These are phyloP conservation scores for Prunus fruticosa DNA, from an alignment of 306 rosid genomes.

Conservation along the genomic window DNA sequence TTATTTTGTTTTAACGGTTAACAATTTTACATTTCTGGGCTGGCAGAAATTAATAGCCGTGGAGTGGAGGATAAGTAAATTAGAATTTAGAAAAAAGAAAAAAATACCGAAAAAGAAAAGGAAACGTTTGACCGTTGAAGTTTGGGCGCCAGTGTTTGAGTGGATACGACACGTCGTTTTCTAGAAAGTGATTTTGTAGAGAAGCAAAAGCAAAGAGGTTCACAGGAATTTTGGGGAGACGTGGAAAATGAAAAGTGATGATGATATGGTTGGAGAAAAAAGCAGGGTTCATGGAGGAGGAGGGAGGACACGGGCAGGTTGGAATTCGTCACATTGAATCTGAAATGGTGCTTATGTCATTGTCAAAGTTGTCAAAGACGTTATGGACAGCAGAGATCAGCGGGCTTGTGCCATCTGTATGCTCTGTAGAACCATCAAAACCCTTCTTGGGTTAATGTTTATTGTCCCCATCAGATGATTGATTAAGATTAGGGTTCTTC, in stretches of 20 bases:
- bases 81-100: background rate
- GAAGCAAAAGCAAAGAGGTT: background rate
- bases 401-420: background rate
- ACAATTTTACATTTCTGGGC: background rate
- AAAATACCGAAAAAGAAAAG: background rate
- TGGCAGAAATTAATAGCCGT: background rate
- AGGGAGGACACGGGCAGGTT: background rate
- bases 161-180: background rate
- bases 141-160: background rate
- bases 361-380: too few species aligned
- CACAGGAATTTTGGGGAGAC: conserved; percentile 8
- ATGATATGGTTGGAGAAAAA: background rate
- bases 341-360: too few species aligned
- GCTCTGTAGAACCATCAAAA: too few species aligned
- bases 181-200: background rate
- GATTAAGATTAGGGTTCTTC: too few species aligned
- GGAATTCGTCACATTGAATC: background rate
- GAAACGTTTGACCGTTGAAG: background rate
- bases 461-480: too few species aligned
- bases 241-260: background rate
- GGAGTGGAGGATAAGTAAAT: background rate
- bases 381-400: too few species aligned
- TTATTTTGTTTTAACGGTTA: background rate
- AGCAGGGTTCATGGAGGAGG: conserved; percentile 18
- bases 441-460: too few species aligned